Evolutionary conservation across 2,329 filamentous ascomycete species (phyloP), one percentile per base, ranked within the genome.

Genomic region (Stachybotrys echinatus): DNA sequence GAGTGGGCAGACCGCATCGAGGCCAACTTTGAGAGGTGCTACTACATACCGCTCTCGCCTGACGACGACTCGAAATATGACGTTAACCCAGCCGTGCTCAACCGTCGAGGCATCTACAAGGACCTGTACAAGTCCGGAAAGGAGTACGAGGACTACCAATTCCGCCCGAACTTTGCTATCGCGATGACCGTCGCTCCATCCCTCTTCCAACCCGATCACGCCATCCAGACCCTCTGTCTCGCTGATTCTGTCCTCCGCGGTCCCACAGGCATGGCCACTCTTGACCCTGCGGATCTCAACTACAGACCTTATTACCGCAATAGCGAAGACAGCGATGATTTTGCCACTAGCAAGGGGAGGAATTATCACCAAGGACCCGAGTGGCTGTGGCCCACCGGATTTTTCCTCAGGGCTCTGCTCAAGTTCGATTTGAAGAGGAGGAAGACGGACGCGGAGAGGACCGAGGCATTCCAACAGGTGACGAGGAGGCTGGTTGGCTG

Each of bases 351-450:
- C 59, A 97, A 97, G 70, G 94, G 94, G 46, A 81, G 94, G 50
- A 99, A 97, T 70, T 99, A 99, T 71, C 94, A 99, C 68, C 92
- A 97, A 68, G 94, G 94, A 5, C 95, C 94, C 0, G 94, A 99
- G 68, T 99, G 94, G 94, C 74, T 96, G 21, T 99, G 94, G 94
- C 95, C 92, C 1, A 92, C 90, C 1, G 94, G 94, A 5, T 99
- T 91, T 75, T 99, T 96, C 77, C 76, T 96, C 20, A 85, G 95
- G 45, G 94, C 94, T 1, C 74, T 99, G 56, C 79, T 99, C 55
- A 88, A 91, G 67, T 97, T 97, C 62, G 91, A 96, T 65, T 73
- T 97, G 46, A 78, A 80, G 73, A 78, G 91, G 23, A 80, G 89
- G 45, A 60, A 58, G 34, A 70, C 68, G 3, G 58, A 65, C 0